Evolutionary conservation across 202 grass and related monocot species (phyloP), one percentile per base, ranked within the genome.

Genomic region (Schoenoplectus tabernaemontani): DNA sequence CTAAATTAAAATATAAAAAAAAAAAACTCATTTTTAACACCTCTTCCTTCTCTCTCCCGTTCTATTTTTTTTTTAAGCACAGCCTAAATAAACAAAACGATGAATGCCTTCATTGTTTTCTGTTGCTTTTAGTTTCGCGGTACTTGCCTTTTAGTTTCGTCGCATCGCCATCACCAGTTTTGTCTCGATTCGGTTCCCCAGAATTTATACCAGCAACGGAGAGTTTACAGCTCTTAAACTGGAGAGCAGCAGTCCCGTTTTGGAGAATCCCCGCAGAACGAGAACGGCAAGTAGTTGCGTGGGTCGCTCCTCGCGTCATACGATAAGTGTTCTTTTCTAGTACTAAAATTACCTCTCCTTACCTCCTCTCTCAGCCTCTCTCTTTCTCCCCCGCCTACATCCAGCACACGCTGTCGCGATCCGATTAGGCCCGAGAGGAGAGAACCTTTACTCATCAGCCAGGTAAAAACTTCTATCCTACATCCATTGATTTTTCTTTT

Each of bases 401-500:
- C 30, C 78, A 72, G 84, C 82, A 84, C 75, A 84, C 73, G 53
- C 81, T 44, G 64, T 76, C 15, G 81, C 42, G 56, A 34, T n/a
- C 61, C 64, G 4, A 20, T 36, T 46, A 73, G 86, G 41, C 41
- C 42, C 3, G 48, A 66, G 36, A 78, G 77, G 17, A 15, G 32
- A 68, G 26, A 28, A 61, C n/a, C 34, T 64, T 64, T 48, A 54
- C 71, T 76, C 72, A 82, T 86, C 78, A 61, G 41, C 46, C 32
- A 7, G 34, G 79, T 7, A 30, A 0, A 72, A 11, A 13, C 16
- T 60, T 64, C 64, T 28, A 38, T 36, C 41, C 78, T 66, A 54
- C 78, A 60, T 78, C 42, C 9, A 11, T 57, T 23, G 9, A n/a
- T 0, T 16, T 50, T 0, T 50, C 15, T 4, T 50, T 50, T 50